Evolutionary conservation across 1,139 yeast genomes (phyloP).

Genomic region (Pichia sp.): DNA sequence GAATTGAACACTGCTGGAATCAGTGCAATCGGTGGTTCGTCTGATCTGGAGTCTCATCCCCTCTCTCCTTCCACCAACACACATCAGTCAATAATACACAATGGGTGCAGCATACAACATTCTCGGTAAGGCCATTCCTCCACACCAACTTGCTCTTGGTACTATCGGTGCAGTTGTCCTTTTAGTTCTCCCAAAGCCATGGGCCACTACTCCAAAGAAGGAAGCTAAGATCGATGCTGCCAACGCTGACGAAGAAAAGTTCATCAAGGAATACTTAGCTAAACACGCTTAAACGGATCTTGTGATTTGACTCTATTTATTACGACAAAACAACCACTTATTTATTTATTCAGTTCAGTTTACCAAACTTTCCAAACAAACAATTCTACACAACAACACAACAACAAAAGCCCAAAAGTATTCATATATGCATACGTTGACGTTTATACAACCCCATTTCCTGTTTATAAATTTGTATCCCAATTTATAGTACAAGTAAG

Average conservation of each 20-base stretch:
- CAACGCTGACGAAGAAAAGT: slow-evolving; percentile 87
- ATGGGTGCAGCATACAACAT: slow-evolving; percentile 85
- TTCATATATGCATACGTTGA: too few species aligned
- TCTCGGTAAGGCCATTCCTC: slow-evolving; percentile 71
- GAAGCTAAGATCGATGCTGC: slow-evolving; percentile 70
- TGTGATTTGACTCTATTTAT: neutral
- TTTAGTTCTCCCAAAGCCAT: slow-evolving; percentile 68
- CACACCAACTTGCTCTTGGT: slow-evolving; percentile 71
- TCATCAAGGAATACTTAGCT: slow-evolving; percentile 45
- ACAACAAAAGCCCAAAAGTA: too few species aligned
- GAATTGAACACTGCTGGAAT: too few species aligned
- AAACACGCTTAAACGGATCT: slow-evolving; percentile 6
- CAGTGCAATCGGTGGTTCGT: too few species aligned
- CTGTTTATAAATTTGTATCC: neutral
- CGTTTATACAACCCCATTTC: neutral
- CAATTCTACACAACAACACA: too few species aligned
- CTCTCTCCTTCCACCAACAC: too few species aligned
- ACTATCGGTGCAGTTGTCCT: slow-evolving; percentile 64
- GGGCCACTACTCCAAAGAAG: slow-evolving; percentile 47
- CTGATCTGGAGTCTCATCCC: too few species aligned
- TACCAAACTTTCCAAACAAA: too few species aligned
- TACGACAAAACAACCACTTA: too few species aligned
- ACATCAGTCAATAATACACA: neutral
- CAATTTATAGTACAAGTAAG: neutral
- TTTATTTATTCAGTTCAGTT: too few species aligned